Percentiles rank a stretch among this genome's conserved stretches.
Evolutionary conservation across 768 basidiomycete species (phyloP).

Genomic region (Sporobolomyces roseus): DNA sequence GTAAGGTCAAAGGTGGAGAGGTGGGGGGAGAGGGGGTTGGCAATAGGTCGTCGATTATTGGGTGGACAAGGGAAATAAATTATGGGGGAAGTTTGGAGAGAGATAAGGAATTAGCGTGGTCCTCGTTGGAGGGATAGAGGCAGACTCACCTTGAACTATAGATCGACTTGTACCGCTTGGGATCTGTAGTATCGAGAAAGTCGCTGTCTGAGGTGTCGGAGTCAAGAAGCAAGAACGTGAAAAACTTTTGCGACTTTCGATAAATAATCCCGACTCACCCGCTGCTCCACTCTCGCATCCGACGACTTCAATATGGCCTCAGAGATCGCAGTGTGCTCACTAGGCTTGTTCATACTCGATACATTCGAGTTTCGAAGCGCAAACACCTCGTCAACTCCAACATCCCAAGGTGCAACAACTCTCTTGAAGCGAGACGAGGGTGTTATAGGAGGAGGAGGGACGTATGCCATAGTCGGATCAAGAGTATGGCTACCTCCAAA

Average conservation of each 20-base stretch:
- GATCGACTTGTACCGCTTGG: no score
- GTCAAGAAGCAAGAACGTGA: no score
- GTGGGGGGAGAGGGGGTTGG: neutral
- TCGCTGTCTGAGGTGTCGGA: no score
- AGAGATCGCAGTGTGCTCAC: slow-evolving; percentile 36
- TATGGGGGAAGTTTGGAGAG: neutral
- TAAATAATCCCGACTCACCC: no score
- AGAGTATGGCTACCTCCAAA: slow-evolving; percentile 71
- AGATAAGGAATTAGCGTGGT: slow-evolving; percentile 1
- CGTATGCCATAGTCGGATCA: slow-evolving; percentile 63
- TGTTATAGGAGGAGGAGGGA: slow-evolving; percentile 85
- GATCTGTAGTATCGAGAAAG: no score
- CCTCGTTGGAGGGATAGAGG: no score
- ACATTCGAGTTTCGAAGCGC: slow-evolving; percentile 59
- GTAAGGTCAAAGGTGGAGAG: no score
- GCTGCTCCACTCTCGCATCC: no score
- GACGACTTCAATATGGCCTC: no score
- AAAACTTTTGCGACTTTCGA: no score
- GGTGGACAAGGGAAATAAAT: neutral
- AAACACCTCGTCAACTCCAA: neutral
- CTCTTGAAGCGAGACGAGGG: slow-evolving; percentile 14
- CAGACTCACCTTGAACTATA: neutral
- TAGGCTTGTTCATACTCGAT: slow-evolving; percentile 90
- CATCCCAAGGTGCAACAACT: neutral
- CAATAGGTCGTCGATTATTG: slow-evolving; percentile 2